phyloP scores from a whole-genome alignment of 352 stramenopile genomes.

The Thalassiosira allenii region DNA sequence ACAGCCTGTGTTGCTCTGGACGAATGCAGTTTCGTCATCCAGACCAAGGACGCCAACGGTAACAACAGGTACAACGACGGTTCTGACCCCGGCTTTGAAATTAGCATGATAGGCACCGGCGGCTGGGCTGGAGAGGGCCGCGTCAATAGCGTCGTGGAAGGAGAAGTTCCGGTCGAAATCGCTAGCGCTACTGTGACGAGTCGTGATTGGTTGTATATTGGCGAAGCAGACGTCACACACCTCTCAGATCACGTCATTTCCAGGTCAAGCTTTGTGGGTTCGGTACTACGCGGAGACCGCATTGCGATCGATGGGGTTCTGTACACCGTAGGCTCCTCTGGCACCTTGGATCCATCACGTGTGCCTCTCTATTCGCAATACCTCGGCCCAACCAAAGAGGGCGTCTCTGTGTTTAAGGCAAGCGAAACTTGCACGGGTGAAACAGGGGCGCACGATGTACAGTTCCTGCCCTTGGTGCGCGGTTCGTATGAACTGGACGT shows the following conservation, averaged over 20 bases:
- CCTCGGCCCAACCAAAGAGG: slow-evolving; percentile 66
- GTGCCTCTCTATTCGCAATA: slow-evolving; percentile 85
- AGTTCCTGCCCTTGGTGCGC: slow-evolving; percentile 91
- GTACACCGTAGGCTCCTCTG: slow-evolving; percentile 80
- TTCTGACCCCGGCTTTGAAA: slow-evolving; percentile 85
- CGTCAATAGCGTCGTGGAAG: slow-evolving; percentile 82
- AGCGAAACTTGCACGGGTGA: slow-evolving; percentile 49
- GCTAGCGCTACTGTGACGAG: slow-evolving; percentile 64
- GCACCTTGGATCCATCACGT: slow-evolving; percentile 74
- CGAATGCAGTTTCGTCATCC: slow-evolving; percentile 86
- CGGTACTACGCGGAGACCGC: slow-evolving; percentile 84
- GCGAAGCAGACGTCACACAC: slow-evolving; percentile 43
- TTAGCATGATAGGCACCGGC: slow-evolving; percentile 87
- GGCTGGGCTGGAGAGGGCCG: slow-evolving; percentile 91
- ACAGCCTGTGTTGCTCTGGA: slow-evolving; percentile 65
- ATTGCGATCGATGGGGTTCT: slow-evolving; percentile 88
- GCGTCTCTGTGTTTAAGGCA: slow-evolving; percentile 50
- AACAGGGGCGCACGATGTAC: slow-evolving; percentile 89
- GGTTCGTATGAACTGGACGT: slow-evolving; percentile 91
- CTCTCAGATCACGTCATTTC: slow-evolving; percentile 37
- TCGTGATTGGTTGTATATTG: slow-evolving; percentile 73
- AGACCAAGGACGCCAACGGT: slow-evolving; percentile 82
- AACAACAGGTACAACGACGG: slow-evolving; percentile 91
- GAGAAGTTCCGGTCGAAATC: slow-evolving; percentile 15
- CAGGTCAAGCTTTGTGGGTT: slow-evolving; percentile 33